Percentiles rank a stretch among this genome's conserved stretches.
Evolutionary conservation across 345 rosid species (phyloP).

Genomic region (Noccaea caerulescens): DNA sequence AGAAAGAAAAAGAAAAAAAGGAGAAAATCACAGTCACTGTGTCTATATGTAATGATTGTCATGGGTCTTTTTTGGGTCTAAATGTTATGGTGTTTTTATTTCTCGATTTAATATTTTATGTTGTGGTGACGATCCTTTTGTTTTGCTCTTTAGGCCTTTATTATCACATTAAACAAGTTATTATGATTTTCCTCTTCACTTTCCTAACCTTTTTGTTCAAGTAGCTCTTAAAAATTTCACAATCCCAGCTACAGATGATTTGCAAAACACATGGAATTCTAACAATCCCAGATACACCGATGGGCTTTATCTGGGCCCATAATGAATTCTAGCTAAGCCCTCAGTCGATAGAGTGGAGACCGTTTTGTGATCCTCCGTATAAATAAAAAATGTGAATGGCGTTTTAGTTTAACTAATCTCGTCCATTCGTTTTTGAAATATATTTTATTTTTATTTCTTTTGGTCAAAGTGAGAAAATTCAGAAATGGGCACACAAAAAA

Average conservation of each 20-base stretch:
- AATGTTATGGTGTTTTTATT: constrained; percentile 10
- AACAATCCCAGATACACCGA: no score
- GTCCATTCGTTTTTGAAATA: neutral
- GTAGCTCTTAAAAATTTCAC: neutral
- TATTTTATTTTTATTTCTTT: neutral
- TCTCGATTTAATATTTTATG: constrained; percentile 5
- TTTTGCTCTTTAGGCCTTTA: neutral
- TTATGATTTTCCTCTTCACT: neutral
- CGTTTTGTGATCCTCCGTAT: neutral
- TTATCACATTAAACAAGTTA: neutral
- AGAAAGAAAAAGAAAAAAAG: constrained; percentile 37
- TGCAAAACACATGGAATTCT: neutral
- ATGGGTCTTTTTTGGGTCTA: constrained; percentile 19
- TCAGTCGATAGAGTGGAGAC: neutral
- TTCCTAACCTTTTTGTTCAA: neutral
- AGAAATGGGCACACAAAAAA: neutral
- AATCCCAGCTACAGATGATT: neutral
- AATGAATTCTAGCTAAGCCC: neutral
- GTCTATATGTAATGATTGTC: constrained; percentile 41
- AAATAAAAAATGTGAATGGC: neutral
- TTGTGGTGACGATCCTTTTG: neutral
- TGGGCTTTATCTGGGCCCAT: constrained; percentile 13
- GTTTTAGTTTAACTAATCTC: neutral
- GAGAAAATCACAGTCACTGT: constrained; percentile 32
- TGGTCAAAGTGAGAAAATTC: neutral